Base-by-base conservation (phyloP, 2,329 filamentous ascomycete genomes). In the Lecanicillium sp. region DNA sequence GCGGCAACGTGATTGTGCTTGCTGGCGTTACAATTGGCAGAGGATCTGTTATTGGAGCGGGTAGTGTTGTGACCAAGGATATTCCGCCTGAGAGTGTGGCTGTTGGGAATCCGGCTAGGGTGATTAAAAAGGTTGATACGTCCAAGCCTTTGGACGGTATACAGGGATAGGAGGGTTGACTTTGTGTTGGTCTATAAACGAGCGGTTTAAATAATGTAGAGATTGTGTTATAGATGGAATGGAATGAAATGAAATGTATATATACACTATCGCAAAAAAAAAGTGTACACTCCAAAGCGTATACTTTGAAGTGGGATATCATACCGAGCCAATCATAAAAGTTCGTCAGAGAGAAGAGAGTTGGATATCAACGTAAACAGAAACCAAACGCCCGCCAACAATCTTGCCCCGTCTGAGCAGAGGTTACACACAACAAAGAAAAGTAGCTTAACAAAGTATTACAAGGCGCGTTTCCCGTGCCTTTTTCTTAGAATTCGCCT, bases 21-120 rank as follows among this genome's bases (percentile, higher is more conserved):
- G 78, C 85, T 0, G 87, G 87, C 0, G 78, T 94, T 17, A 89
- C 73, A 1, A 82, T 94, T 46, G 87, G 88, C 0, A 69, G 72
- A 39, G 86, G 87, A 0, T 70, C 67, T 4, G 84, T 80, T 0
- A 71, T 94, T 43, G 88, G 85, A 1, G 87, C 88, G 2, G 85
- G 83, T 1, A 86, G 81, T 54, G 84, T 94, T 4, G 86, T 94
- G 17, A 92, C 85, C 3, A 92, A 82, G 62, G 68, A 82, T 56
- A 73, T 85, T 14, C 41, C 39, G n/a, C 70, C 76, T 4, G 69
- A 73, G 7, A 79, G 75, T 45, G 70, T 70, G 8, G 78, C 78
- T 1, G 80, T 68, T 14, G 82, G 82, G 1, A 85, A 84, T 48
- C 82, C 82, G 28, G 81, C 80, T 9, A 69, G 67, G 35, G 58